Evolutionary conservation across 495 filamentous ascomycete species (phyloP).

Genomic region (Sabuloglossum arenarium): DNA sequence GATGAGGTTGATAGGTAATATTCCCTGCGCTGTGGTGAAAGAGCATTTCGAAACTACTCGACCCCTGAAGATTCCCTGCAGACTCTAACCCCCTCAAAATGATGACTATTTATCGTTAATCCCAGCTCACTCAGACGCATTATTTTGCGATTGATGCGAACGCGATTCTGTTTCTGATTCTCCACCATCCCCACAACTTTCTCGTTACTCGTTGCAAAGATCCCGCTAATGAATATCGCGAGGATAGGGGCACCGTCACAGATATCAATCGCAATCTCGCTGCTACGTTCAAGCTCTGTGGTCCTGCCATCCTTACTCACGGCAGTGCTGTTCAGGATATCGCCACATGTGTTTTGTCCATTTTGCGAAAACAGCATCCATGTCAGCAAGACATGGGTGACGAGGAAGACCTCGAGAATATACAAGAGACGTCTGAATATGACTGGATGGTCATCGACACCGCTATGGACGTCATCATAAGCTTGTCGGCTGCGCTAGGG

Average conservation of each 20-base stretch:
- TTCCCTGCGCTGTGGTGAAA: background rate
- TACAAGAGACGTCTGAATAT: conserved; percentile 79
- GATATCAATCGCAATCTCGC: conserved; percentile 91
- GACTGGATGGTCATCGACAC: conserved; percentile 95
- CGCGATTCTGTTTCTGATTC: conserved; percentile 44
- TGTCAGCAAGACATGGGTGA: conserved; percentile 73
- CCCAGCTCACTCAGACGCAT: conserved; percentile 98
- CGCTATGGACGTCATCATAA: conserved; percentile 70
- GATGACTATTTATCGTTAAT: conserved; percentile 80
- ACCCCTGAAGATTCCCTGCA: background rate
- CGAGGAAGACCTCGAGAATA: conserved; percentile 44
- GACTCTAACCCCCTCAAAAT: conserved; percentile 22
- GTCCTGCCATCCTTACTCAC: conserved; percentile 64
- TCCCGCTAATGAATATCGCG: background rate
- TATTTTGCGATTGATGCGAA: conserved; percentile 72
- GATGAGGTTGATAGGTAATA: conserved; percentile 79
- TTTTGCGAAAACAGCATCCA: conserved; percentile 74
- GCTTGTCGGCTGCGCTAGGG: conserved; percentile 64
- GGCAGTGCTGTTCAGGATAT: conserved; percentile 38
- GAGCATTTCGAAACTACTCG: background rate
- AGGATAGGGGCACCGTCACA: conserved; percentile 57
- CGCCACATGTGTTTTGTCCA: conserved; percentile 40
- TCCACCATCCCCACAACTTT: conserved; percentile 5
- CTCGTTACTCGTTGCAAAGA: conserved; percentile 9
- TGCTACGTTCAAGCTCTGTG: conserved; percentile 79